Conservation (phyloP, 176 grass and related monocot species). For the Musa troglodytarum region DNA sequence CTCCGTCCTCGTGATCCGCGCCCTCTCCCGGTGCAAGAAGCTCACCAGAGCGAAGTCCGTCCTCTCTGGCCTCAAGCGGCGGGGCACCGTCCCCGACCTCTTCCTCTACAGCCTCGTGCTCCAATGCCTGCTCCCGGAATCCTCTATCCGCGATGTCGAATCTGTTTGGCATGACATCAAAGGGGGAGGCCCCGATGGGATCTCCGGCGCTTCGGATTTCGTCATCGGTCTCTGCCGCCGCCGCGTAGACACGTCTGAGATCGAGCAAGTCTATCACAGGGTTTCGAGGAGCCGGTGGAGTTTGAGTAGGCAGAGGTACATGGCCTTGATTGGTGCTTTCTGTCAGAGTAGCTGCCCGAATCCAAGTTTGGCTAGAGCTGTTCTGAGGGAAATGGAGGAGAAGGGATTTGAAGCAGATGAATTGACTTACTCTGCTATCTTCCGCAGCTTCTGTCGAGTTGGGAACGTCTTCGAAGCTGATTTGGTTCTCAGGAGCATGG, state of each 20-base stretch:
- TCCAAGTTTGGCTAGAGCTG: slow-evolving; percentile 2
- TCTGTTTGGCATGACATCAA: slow-evolving; percentile 10
- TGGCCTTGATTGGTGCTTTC: slow-evolving; percentile 15
- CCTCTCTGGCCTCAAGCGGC: neutral
- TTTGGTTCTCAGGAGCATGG: slow-evolving; percentile 7
- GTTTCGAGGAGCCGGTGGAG: slow-evolving; percentile 1
- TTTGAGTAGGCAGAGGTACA: slow-evolving; percentile 1
- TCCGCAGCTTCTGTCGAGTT: slow-evolving; percentile 12
- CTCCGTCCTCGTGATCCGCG: slow-evolving; percentile 18
- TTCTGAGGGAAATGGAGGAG: slow-evolving; percentile 23
- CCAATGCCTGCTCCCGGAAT: slow-evolving; percentile 7
- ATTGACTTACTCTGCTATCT: slow-evolving; percentile 10
- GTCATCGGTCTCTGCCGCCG: slow-evolving; percentile 5
- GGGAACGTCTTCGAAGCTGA: slow-evolving; percentile 14
- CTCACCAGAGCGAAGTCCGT: slow-evolving; percentile 5
- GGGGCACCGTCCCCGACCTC: neutral
- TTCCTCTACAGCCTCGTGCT: slow-evolving; percentile 19
- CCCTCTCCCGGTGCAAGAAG: slow-evolving; percentile 7
- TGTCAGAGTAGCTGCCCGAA: slow-evolving; percentile 2
- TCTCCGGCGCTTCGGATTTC: slow-evolving; percentile 4
- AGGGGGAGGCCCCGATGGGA: neutral
- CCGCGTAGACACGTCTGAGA: slow-evolving; percentile 4
- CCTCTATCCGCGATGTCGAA: slow-evolving; percentile 10
- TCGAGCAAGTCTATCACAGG: slow-evolving; percentile 7
- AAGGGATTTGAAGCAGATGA: slow-evolving; percentile 23